Evolutionary conservation across 208 protist species (phyloP).

Genomic region (Crithidia sp.): DNA sequence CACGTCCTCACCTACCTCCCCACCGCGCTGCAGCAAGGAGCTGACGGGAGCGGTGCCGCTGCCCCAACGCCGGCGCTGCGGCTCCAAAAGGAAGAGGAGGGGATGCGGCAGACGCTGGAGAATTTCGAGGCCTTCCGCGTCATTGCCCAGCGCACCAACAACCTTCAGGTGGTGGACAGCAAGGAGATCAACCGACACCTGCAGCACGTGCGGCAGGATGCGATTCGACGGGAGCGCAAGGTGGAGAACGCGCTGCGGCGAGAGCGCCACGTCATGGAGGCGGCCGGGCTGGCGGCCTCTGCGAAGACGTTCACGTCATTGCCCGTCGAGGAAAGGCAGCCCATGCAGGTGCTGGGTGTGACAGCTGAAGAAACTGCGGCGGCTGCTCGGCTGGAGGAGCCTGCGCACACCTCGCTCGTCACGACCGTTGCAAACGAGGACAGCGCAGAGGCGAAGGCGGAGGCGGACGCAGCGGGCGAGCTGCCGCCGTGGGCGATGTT

Average conservation of each 20-base stretch:
- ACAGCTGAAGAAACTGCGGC: not conserved
- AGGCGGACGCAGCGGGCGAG: constrained; percentile 41
- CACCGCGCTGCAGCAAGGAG: constrained; percentile 20
- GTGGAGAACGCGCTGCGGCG: constrained; percentile 61
- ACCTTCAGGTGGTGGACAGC: constrained; percentile 90
- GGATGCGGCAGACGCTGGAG: constrained; percentile 80
- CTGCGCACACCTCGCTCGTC: not conserved
- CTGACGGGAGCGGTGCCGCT: constrained; percentile 1
- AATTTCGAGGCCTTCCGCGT: constrained; percentile 90
- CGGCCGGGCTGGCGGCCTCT: constrained; percentile 67
- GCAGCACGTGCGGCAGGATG: constrained; percentile 63
- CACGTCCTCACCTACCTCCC: constrained; percentile 77
- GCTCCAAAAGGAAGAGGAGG: constrained; percentile 73
- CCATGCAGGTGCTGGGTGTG: constrained; percentile 49
- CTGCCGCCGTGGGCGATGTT: constrained; percentile 87
- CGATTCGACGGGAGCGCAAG: constrained; percentile 51
- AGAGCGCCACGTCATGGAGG: constrained; percentile 71
- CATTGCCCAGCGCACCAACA: constrained; percentile 89
- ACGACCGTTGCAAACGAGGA: not conserved
- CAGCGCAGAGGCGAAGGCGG: not conserved
- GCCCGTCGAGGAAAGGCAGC: constrained; percentile 3
- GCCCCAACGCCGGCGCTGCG: constrained; percentile 74
- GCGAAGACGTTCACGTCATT: constrained; percentile 58
- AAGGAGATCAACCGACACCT: constrained; percentile 90
- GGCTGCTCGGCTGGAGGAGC: not conserved